These are phyloP conservation scores for Ceratocystis diversiconidia DNA, from an alignment of 2,329 filamentous ascomycete species.

Conservation along the genomic window DNA sequence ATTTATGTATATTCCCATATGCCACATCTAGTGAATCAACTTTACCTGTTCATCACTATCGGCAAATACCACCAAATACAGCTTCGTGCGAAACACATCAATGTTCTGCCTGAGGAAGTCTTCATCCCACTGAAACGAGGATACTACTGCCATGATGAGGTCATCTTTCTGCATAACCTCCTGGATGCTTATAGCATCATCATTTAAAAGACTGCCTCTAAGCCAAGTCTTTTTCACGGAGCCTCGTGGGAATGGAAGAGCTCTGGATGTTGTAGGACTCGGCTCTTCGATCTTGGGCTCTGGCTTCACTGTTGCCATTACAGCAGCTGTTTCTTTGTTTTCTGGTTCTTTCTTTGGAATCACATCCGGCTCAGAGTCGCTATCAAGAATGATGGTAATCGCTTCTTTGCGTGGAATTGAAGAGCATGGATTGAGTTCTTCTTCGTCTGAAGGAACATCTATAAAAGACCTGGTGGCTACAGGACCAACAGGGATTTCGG, in stretches of 20 bases:
- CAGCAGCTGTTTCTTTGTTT: not conserved
- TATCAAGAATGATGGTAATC: constrained; percentile 4
- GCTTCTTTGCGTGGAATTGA: not conserved
- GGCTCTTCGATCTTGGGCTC: not conserved
- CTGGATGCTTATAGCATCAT: constrained; percentile 72
- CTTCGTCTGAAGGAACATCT: not conserved
- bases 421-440: not conserved
- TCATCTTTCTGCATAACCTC: constrained; percentile 64
- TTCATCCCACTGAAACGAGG: constrained; percentile 75
- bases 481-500: not conserved
- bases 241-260: constrained; percentile 36
- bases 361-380: constrained; percentile 6
- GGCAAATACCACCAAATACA: constrained; percentile 47
- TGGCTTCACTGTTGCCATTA: not conserved
- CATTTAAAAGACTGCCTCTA: constrained; percentile 42
- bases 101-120: constrained; percentile 67
- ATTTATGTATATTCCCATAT: not conserved
- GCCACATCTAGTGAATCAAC: not conserved
- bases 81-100: constrained; percentile 42
- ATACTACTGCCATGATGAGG: constrained; percentile 65
- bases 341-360: not conserved
- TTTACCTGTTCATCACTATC: constrained; percentile 38
- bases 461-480: not conserved
- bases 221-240: constrained; percentile 72
- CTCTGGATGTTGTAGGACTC: not conserved